Conservation (phyloP, 129 eudicot species). For the Kitagawia praeruptora region DNA sequence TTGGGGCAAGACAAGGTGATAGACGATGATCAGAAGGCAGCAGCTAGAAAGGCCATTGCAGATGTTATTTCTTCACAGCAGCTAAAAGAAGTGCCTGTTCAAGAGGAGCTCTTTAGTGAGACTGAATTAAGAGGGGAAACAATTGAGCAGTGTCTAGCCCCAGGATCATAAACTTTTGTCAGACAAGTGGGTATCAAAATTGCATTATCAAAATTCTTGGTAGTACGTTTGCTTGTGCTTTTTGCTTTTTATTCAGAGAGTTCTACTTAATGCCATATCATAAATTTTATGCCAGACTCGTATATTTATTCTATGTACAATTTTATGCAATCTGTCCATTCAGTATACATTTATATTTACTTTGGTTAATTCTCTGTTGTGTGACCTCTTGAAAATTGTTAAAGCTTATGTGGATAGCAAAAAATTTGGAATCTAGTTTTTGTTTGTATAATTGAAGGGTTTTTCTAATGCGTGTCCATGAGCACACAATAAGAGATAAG, state of each 20-base stretch:
- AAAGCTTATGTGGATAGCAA: too few species aligned
- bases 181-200: not conserved
- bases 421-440: too few species aligned
- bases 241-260: not conserved
- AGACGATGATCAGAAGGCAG: conserved; percentile 31
- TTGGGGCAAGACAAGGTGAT: conserved; percentile 23
- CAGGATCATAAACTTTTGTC: not conserved
- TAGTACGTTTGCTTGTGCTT: not conserved
- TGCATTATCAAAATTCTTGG: not conserved
- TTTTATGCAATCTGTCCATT: too few species aligned
- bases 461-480: too few species aligned
- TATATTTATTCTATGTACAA: too few species aligned
- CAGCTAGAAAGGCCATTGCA: conserved; percentile 12
- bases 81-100: conserved; percentile 7
- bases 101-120: conserved; percentile 9
- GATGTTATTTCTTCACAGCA: conserved; percentile 10
- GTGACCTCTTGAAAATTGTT: too few species aligned
- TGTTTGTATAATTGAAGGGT: too few species aligned
- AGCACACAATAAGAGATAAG: too few species aligned
- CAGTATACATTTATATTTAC: too few species aligned
- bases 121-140: conserved; percentile 11
- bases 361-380: too few species aligned
- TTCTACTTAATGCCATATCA: not conserved
- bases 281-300: not conserved
- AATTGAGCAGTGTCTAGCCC: not conserved